Evolutionary conservation across 1,284 basidiomycete species (phyloP), one percentile per base, ranked within the genome.

Genomic region (Rhodofomes roseus): DNA sequence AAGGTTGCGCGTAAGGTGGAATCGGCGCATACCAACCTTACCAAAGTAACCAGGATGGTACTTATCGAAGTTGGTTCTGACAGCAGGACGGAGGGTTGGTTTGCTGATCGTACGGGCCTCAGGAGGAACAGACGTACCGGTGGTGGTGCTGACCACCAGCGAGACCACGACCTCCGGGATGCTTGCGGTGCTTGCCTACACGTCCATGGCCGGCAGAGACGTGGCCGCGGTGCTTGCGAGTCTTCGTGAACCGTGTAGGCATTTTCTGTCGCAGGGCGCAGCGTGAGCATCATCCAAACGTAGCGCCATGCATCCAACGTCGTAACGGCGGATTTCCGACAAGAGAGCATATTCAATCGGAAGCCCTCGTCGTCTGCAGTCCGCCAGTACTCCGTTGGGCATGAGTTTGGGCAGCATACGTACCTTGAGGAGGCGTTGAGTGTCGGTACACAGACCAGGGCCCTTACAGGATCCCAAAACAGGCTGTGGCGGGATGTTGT

Each of bases 81-180:
- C 57, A 39, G 41, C 57, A 11, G 39, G 22, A 51, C 16, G 34
- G 16, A 14, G 20, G 22, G 29, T 36, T 36, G 50, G 36, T 2
- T 44, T 36, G 54, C 25, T 50, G 39, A 23, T 20, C 41, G 8
- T 1, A 44, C 31, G 20, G 8, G 34, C 8, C 14, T 23, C 5
- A 44, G 22, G 23, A 22, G 18, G 55, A 44, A 48, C 37, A 48
- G 34, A 82, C 88, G 71, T 72, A 92, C 90, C 96, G 85, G 90
- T 99, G 97, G 85, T 99, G 96, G 83, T 98, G 96, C 81, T 90
- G 86, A 88, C 97, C 96, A 95, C 96, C 97, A 82, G 96, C 96
- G 73, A 98, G 92, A 98, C 96, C 96, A 81, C 96, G 93, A 94
- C 96, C 96, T 84, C 96, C 96, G 63, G 97, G 97, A 76, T 97